Evolutionary conservation across 163 green algal genomes (phyloP).

Genomic region (Coccomyxa subellipsoidea): DNA sequence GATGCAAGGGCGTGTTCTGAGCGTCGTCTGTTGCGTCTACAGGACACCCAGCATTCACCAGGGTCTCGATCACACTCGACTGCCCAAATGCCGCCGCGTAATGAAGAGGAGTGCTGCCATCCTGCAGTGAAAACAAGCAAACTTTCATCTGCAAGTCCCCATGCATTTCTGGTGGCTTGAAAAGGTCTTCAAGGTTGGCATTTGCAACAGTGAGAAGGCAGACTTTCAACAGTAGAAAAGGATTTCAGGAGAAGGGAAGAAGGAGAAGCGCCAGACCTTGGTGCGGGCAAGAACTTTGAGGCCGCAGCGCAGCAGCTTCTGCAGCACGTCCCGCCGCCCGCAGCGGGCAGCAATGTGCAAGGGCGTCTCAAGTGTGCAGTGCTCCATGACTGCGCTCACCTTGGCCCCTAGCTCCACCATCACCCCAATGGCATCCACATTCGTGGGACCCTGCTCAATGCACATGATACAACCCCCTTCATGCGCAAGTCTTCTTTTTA

Average conservation of each 20-base stretch:
- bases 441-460: constrained; percentile 43
- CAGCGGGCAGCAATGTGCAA: constrained; percentile 55
- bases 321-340: constrained; percentile 38
- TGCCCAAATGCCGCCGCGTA: constrained; percentile 65
- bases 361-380: constrained; percentile 43
- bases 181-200: no score
- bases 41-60: constrained; percentile 44
- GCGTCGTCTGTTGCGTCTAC: constrained; percentile 51
- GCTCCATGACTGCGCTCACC: constrained; percentile 27
- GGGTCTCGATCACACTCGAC: constrained; percentile 40
- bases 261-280: no score
- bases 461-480: neutral
- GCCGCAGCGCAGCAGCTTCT: constrained; percentile 29
- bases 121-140: constrained; percentile 17
- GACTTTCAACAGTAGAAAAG: no score
- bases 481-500: no score
- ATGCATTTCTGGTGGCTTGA: no score
- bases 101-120: constrained; percentile 40
- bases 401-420: constrained; percentile 51
- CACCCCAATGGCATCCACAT: constrained; percentile 50
- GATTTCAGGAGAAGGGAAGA: no score
- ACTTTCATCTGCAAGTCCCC: neutral
- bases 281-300: constrained; percentile 28
- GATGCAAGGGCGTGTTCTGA: constrained; percentile 52
- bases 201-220: no score